A percentile compares a stretch with the other conserved stretches of the same genome.
Conservation (phyloP, 139 green algal genomes). For the Microglena sp. region DNA sequence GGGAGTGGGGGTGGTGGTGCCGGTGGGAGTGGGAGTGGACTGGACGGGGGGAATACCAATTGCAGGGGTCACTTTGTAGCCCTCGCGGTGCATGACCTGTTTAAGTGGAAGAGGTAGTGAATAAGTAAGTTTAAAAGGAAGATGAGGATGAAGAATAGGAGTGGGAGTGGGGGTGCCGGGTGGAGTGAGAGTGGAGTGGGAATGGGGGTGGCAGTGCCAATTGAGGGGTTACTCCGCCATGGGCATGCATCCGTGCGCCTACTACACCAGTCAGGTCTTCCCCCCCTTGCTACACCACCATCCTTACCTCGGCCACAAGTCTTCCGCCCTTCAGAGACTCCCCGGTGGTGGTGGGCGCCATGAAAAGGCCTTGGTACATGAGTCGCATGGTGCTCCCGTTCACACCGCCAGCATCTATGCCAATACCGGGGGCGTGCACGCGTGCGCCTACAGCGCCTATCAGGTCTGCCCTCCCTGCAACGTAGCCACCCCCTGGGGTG, state of each 20-base stretch:
- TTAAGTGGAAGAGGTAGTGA: no score
- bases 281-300: background rate
- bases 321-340: slow-evolving; percentile 88
- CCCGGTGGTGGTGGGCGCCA: slow-evolving; percentile 78
- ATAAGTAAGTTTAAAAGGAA: no score
- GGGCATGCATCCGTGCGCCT: slow-evolving; percentile 1
- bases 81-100: slow-evolving; percentile 40
- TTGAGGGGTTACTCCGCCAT: background rate
- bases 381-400: slow-evolving; percentile 60
- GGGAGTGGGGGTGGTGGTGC: no score
- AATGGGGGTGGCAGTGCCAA: background rate
- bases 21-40: slow-evolving; percentile 88
- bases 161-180: no score
- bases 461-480: slow-evolving; percentile 69
- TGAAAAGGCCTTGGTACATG: slow-evolving; percentile 75
- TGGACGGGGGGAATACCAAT: slow-evolving; percentile 25
- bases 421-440: slow-evolving; percentile 78
- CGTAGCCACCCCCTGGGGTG: slow-evolving; percentile 79
- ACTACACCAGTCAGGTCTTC: slow-evolving; percentile 14
- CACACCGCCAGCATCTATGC: slow-evolving; percentile 71
- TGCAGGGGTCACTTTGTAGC: slow-evolving; percentile 45
- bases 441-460: slow-evolving; percentile 61
- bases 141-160: no score
- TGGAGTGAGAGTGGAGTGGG: no score
- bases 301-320: slow-evolving; percentile 69